These are phyloP conservation scores for Takashimella tepidaria DNA, from an alignment of 1,284 basidiomycete species.

Conservation along the genomic window DNA sequence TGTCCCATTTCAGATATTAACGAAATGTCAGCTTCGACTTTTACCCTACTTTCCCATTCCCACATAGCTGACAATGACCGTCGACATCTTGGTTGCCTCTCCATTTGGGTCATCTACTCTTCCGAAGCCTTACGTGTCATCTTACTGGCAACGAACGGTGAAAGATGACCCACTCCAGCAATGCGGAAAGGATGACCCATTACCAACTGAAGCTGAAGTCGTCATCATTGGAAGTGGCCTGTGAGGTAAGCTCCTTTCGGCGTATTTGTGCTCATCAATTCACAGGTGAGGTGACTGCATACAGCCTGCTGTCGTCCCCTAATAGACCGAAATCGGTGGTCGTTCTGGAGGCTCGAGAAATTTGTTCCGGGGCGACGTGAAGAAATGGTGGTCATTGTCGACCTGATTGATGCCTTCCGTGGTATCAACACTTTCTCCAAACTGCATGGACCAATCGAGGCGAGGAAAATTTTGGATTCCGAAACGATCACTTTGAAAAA, in stretches of 20 bases:
- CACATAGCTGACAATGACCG: not conserved
- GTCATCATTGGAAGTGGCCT: conserved; percentile 34
- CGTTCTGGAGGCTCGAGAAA: conserved; percentile 33
- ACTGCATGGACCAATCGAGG: conserved; percentile 18
- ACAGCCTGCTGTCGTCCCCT: conserved; percentile 17
- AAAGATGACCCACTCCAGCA: conserved; percentile 20
- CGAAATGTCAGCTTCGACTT: no score
- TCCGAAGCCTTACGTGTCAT: not conserved
- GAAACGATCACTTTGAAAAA: conserved; percentile 20
- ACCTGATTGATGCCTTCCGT: conserved; percentile 29
- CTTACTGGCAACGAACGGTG: conserved; percentile 24
- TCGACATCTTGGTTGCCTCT: not conserved
- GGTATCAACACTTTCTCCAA: conserved; percentile 21
- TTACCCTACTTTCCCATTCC: no score
- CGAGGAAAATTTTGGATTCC: conserved; percentile 23
- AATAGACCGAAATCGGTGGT: conserved; percentile 22
- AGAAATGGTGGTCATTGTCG: conserved; percentile 33
- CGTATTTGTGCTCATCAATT: conserved; percentile 5
- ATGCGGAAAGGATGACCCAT: conserved; percentile 13
- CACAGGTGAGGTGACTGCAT: conserved; percentile 22
- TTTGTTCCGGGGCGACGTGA: conserved; percentile 30
- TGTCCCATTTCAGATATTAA: no score
- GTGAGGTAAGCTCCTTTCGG: not conserved
- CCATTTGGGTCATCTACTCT: not conserved
- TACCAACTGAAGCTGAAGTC: conserved; percentile 23